Conservation (phyloP, 2,329 filamentous ascomycete genomes). For the Xylaria multiplex region DNA sequence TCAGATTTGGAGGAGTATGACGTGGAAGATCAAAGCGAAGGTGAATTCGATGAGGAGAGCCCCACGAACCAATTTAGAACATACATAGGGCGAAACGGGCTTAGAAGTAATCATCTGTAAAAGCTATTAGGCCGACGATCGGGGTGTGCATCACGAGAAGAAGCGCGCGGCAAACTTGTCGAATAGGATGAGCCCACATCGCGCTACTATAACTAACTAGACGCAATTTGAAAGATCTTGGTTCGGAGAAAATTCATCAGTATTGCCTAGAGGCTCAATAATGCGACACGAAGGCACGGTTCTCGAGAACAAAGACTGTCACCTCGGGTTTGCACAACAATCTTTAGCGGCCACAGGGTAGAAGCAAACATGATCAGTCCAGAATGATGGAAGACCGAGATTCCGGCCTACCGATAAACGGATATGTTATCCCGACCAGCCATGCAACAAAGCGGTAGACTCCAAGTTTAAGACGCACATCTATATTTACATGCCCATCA, state of each 20-base stretch:
- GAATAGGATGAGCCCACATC: not conserved
- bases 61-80: conserved; percentile 44
- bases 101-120: conserved; percentile 45
- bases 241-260: conserved; percentile 4
- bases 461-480: conserved; percentile 20
- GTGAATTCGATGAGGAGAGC: conserved; percentile 44
- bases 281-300: not conserved
- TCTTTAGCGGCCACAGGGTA: conserved; percentile 6
- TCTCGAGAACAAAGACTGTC: conserved; percentile 4
- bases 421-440: conserved; percentile 17
- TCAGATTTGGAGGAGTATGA: conserved; percentile 67
- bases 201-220: conserved; percentile 13
- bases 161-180: conserved; percentile 37
- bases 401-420: conserved; percentile 16
- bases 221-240: conserved; percentile 16
- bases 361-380: conserved; percentile 23
- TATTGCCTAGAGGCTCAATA: not conserved
- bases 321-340: conserved; percentile 22
- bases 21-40: conserved; percentile 52
- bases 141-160: conserved; percentile 15
- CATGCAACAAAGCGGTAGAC: conserved; percentile 19
- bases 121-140: not conserved
- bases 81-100: conserved; percentile 53
- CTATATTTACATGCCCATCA: conserved; percentile 1
- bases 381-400: not conserved